Percentiles rank a stretch among this genome's conserved stretches.
These are phyloP conservation scores for Globisporangium paddicum DNA, from an alignment of 352 stramenopile genomes.

Conservation along the genomic window DNA sequence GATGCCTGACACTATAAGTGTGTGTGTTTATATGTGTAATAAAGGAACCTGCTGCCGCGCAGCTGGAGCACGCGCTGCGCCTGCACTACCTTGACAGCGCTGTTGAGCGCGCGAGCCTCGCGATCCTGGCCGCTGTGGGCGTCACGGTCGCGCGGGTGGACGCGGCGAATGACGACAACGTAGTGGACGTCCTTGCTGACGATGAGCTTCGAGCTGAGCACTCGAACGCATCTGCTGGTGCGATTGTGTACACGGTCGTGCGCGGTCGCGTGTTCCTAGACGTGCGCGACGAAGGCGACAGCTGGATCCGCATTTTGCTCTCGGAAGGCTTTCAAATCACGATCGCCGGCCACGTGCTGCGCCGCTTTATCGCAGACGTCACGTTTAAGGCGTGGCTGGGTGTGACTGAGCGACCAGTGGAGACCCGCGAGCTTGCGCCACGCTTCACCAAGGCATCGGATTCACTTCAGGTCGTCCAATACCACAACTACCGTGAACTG, in stretches of 20 bases:
- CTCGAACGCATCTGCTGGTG: slow-evolving; percentile 17
- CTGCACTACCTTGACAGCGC: slow-evolving; percentile 60
- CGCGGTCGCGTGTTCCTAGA: slow-evolving; percentile 48
- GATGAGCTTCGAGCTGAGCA: slow-evolving; percentile 46
- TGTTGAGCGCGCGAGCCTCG: slow-evolving; percentile 51
- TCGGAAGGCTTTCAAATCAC: slow-evolving; percentile 27
- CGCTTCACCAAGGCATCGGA: slow-evolving; percentile 43
- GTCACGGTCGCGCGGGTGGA: slow-evolving; percentile 22
- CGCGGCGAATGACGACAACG: not conserved
- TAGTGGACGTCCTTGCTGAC: slow-evolving; percentile 15
- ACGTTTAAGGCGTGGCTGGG: slow-evolving; percentile 4
- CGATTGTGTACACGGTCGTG: slow-evolving; percentile 31
- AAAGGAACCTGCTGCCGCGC: not conserved
- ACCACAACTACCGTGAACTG: slow-evolving; percentile 48
- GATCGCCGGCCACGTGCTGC: slow-evolving; percentile 23
- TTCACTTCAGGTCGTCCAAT: slow-evolving; percentile 34
- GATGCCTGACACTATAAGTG: not conserved
- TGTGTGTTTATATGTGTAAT: not conserved
- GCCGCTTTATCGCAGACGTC: slow-evolving; percentile 42
- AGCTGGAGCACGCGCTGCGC: slow-evolving; percentile 36
- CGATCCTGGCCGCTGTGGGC: slow-evolving; percentile 48
- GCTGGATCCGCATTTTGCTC: slow-evolving; percentile 59
- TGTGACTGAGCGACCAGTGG: slow-evolving; percentile 17
- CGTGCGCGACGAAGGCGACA: slow-evolving; percentile 64
- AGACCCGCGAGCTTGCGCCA: slow-evolving; percentile 12